A percentile compares a stretch with the other conserved stretches of the same genome.
Evolutionary conservation across 75 land plant genomes (phyloP).

Genomic region (Pseudotsuga menziesii): DNA sequence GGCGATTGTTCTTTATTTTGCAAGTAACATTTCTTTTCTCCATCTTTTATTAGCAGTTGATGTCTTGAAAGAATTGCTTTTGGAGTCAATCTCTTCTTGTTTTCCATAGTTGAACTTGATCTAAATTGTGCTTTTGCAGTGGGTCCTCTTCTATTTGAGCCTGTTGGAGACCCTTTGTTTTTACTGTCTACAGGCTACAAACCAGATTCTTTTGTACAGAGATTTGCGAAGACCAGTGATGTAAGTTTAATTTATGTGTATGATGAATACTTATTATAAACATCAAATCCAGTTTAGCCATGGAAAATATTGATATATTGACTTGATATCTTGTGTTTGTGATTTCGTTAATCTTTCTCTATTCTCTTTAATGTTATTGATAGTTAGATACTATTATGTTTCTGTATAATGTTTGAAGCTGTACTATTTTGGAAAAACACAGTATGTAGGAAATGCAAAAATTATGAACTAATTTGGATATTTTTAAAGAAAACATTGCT

Average conservation of each 20-base stretch:
- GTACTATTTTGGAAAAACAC: neutral
- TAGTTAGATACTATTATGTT: too few relatives aligned
- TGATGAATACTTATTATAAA: too few relatives aligned
- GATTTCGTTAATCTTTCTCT: neutral
- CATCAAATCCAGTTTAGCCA: too few relatives aligned
- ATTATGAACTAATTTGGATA: neutral
- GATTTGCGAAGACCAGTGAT: neutral
- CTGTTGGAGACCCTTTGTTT: neutral
- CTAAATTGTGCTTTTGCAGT: neutral
- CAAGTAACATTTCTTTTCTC: too few relatives aligned
- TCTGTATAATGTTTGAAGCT: too few relatives aligned
- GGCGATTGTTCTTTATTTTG: too few relatives aligned
- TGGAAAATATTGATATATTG: too few relatives aligned
- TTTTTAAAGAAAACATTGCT: neutral
- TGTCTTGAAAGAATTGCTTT: neutral
- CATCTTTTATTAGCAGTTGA: neutral
- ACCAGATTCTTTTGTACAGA: neutral
- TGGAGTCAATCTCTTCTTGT: neutral
- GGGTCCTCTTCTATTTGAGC: slow-evolving; percentile 2
- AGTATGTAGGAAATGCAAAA: neutral
- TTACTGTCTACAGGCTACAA: neutral
- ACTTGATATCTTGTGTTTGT: neutral
- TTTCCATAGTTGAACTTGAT: neutral
- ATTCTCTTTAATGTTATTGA: too few relatives aligned
- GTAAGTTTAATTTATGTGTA: neutral